These are phyloP conservation scores for Herpetospermum pedunculosum DNA, from an alignment of 306 rosid species.

Conservation along the genomic window DNA sequence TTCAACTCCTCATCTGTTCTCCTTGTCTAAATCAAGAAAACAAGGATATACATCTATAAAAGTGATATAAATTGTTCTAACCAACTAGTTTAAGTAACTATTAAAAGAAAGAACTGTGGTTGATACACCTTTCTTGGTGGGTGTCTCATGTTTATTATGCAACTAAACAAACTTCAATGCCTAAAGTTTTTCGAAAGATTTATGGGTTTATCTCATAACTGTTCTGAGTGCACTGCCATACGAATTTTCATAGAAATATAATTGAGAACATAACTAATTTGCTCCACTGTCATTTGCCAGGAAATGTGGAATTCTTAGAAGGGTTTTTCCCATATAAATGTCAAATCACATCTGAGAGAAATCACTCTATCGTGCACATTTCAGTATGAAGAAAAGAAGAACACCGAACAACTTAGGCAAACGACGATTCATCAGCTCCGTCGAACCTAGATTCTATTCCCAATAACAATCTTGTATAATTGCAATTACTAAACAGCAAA, in stretches of 20 bases:
- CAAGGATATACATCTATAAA: neutral
- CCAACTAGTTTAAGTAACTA: neutral
- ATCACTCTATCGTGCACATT: neutral
- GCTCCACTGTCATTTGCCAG: neutral
- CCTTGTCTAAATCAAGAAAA: slow-evolving; percentile 23
- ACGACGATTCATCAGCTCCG: neutral
- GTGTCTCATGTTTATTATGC: neutral
- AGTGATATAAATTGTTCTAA: neutral
- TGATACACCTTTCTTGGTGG: neutral
- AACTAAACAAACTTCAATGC: neutral
- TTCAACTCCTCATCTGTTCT: slow-evolving; percentile 37
- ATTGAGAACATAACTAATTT: neutral
- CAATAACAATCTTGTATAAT: neutral
- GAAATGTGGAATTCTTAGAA: neutral
- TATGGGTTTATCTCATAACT: neutral
- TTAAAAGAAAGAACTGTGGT: neutral
- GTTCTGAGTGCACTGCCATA: neutral
- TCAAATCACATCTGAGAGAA: neutral
- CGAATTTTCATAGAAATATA: neutral
- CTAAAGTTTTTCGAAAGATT: neutral
- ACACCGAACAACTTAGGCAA: neutral
- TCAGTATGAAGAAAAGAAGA: neutral
- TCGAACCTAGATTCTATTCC: slow-evolving; percentile 2
- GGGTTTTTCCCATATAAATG: neutral
- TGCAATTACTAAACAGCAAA: neutral